phyloP scores from a whole-genome alignment of 225 moss, liverwort and hornwort species.

The Marchantia paleacea region DNA sequence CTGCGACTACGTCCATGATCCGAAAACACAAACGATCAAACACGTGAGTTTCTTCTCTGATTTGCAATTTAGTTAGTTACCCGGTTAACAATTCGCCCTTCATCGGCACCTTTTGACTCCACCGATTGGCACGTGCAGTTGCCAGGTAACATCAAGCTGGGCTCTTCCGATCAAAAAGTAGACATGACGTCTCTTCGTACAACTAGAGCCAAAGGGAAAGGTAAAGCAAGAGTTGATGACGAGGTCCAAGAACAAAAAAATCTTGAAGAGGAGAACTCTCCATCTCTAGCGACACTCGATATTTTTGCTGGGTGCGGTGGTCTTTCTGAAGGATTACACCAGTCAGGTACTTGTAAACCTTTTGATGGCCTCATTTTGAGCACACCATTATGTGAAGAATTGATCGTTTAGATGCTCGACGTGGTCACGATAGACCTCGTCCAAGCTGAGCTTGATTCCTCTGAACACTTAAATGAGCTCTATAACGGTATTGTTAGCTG shows the following conservation, averaged over 20 bases:
- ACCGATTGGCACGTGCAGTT: conserved; percentile 46
- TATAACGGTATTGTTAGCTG: not conserved
- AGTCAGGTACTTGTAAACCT: conserved; percentile 55
- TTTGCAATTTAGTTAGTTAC: not conserved
- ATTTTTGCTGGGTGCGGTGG: conserved; percentile 99
- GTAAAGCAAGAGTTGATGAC: conserved; percentile 71
- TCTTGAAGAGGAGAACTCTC: conserved; percentile 28
- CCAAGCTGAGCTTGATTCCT: too few species aligned
- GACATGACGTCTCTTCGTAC: conserved; percentile 49
- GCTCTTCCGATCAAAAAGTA: conserved; percentile 49
- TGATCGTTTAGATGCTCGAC: not conserved
- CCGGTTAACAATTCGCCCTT: not conserved
- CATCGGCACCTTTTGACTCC: not conserved
- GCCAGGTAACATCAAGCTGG: conserved; percentile 68
- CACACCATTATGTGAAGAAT: not conserved
- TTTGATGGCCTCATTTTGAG: not conserved
- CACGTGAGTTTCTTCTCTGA: conserved; percentile 43
- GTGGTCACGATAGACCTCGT: not conserved
- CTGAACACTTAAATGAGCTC: too few species aligned
- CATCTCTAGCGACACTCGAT: conserved; percentile 69
- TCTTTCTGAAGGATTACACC: conserved; percentile 85
- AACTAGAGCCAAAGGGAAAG: conserved; percentile 85
- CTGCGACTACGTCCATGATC: conserved; percentile 90
- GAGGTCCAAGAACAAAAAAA: conserved; percentile 27
- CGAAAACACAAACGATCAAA: conserved; percentile 74